phyloP scores from a whole-genome alignment of 306 rosid species.

The Malus domestica region DNA sequence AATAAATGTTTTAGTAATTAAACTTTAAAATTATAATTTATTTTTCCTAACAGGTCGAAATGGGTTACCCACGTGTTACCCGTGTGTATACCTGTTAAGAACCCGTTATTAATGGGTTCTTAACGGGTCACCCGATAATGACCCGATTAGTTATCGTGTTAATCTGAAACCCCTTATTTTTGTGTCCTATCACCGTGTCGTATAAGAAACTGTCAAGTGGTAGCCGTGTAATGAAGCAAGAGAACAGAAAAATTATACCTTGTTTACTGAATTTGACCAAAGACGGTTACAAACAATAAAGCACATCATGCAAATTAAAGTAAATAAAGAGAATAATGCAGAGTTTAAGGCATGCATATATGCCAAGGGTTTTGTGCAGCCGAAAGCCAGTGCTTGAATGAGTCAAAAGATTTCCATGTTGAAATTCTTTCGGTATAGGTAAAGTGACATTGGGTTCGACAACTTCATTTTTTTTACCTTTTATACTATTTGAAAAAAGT shows the following conservation, averaged over 20 bases:
- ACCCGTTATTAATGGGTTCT: too few species aligned
- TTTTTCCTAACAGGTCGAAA: too few species aligned
- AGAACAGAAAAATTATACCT: not conserved
- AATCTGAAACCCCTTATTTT: too few species aligned
- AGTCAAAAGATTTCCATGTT: slow-evolving; percentile 17
- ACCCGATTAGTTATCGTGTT: too few species aligned
- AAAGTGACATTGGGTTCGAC: not conserved
- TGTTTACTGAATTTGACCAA: slow-evolving; percentile 17
- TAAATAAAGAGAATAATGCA: not conserved
- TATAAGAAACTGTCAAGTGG: not conserved
- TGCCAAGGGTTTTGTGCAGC: slow-evolving; percentile 3
- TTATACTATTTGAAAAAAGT: too few species aligned
- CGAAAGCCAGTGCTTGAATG: slow-evolving; percentile 10
- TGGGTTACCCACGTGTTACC: too few species aligned
- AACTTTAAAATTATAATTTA: too few species aligned
- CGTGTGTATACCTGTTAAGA: too few species aligned
- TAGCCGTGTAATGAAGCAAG: not conserved
- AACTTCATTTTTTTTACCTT: too few species aligned
- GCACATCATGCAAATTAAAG: not conserved
- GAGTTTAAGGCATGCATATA: not conserved
- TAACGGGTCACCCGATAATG: too few species aligned
- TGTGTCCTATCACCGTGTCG: too few species aligned
- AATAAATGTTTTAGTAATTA: too few species aligned
- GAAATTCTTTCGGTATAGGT: not conserved
- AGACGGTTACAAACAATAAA: not conserved